Conservation (phyloP, 371 early-diverging fungal species). For the Rhizomucor pusillus region DNA sequence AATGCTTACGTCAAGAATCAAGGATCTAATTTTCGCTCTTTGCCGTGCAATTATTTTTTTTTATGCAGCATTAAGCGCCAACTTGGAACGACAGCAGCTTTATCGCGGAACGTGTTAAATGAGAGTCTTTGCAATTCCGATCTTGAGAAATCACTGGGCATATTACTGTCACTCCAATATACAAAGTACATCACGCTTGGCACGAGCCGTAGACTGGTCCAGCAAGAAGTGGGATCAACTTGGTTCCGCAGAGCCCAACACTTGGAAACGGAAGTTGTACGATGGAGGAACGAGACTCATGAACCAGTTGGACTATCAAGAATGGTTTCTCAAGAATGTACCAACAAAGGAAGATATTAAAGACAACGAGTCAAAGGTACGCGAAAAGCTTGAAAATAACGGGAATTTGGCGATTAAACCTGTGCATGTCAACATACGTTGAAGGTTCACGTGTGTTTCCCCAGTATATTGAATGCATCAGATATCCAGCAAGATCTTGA, state of each 20-base stretch:
- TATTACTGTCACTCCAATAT: slow-evolving; percentile 51
- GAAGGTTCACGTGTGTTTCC: slow-evolving; percentile 49
- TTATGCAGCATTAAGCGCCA: no score
- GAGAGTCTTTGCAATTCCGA: slow-evolving; percentile 46
- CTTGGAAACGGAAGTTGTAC: slow-evolving; percentile 63
- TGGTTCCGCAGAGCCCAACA: slow-evolving; percentile 36
- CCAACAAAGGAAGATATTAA: slow-evolving; percentile 54
- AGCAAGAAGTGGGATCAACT: slow-evolving; percentile 65
- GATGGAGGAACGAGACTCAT: slow-evolving; percentile 62
- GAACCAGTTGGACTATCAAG: slow-evolving; percentile 73
- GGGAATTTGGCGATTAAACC: background rate
- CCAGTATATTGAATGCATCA: slow-evolving; percentile 31
- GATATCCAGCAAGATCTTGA: slow-evolving; percentile 46
- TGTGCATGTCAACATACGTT: background rate
- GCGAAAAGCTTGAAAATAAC: background rate
- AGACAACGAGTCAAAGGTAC: slow-evolving; percentile 38
- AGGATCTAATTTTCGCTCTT: no score
- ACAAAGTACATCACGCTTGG: slow-evolving; percentile 44
- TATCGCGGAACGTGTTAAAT: slow-evolving; percentile 18
- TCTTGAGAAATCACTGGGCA: slow-evolving; percentile 45
- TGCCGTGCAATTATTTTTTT: no score
- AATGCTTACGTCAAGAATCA: no score
- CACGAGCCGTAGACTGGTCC: slow-evolving; percentile 54
- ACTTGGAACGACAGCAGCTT: background rate
- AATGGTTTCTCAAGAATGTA: slow-evolving; percentile 77